Evolutionary conservation across 176 grass and related monocot species (phyloP).

Genomic region (Musa beccarii): DNA sequence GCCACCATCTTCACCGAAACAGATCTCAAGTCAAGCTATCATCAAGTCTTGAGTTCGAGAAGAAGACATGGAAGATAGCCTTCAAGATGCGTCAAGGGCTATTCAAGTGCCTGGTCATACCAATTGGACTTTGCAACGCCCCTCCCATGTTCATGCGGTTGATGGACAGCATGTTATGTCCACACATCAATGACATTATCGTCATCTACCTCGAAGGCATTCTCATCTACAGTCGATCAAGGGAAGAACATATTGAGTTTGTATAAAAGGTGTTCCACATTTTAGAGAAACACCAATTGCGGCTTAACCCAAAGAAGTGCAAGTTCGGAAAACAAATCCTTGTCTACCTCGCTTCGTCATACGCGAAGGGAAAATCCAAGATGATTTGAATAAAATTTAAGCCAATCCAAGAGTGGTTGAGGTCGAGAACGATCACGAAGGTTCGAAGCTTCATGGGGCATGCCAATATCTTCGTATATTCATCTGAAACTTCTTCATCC

Average conservation of each 20-base stretch:
- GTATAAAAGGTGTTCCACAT: conserved; percentile 2
- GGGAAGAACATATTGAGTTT: not conserved
- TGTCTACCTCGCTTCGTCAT: not conserved
- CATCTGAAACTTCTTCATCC: not conserved
- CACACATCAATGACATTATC: too few species aligned
- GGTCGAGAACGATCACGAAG: not conserved
- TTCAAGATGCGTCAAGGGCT: conserved; percentile 20
- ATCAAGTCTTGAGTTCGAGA: not conserved
- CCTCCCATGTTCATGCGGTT: conserved; percentile 10
- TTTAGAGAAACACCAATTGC: not conserved
- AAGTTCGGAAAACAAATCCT: conserved; percentile 1
- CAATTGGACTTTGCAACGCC: conserved; percentile 11
- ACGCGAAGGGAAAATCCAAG: not conserved
- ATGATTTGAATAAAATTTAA: conserved; percentile 9
- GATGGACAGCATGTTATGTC: not conserved
- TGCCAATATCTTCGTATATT: not conserved
- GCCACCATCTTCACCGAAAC: conserved; percentile 6
- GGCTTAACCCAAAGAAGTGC: not conserved
- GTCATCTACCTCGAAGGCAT: too few species aligned
- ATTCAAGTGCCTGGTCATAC: conserved; percentile 21
- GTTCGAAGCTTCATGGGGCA: conserved; percentile 6
- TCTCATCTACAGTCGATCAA: not conserved
- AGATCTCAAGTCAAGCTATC: conserved; percentile 16
- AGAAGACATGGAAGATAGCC: conserved; percentile 13
- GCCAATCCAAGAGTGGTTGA: not conserved